Evolutionary conservation across 179 eudicot species (phyloP).

Genomic region (Actinidia chinensis): DNA sequence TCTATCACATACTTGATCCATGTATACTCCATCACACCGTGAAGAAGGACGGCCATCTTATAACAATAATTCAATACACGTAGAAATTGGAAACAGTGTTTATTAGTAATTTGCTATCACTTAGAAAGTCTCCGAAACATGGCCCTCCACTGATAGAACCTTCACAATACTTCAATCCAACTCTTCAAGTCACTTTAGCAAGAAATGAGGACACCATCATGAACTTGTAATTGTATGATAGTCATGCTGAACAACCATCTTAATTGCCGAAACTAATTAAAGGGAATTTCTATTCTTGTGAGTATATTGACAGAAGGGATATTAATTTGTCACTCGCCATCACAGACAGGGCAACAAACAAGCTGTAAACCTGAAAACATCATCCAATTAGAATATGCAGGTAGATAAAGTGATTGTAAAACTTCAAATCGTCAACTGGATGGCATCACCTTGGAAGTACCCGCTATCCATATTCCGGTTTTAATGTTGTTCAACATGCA

Average conservation of each 20-base stretch:
- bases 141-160: not conserved
- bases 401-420: not conserved
- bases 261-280: not conserved
- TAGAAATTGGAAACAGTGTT: not conserved
- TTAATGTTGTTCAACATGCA: constrained; percentile 64
- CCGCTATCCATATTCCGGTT: constrained; percentile 91
- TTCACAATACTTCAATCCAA: not conserved
- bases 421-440: not conserved
- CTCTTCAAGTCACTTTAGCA: not conserved
- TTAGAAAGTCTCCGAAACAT: not conserved
- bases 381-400: not conserved
- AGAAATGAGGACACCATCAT: not conserved
- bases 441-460: constrained; percentile 31
- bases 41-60: not conserved
- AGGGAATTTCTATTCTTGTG: not conserved
- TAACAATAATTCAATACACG: not conserved
- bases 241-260: constrained; percentile 2
- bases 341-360: constrained; percentile 92
- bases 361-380: constrained; percentile 78
- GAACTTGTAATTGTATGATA: not conserved
- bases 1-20: not conserved
- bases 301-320: not conserved
- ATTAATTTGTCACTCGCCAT: constrained; percentile 37
- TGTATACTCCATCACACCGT: not conserved
- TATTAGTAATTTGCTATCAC: not conserved